Evolutionary conservation across 2,329 filamentous ascomycete species (phyloP).

Genomic region (Bisporella sp.): DNA sequence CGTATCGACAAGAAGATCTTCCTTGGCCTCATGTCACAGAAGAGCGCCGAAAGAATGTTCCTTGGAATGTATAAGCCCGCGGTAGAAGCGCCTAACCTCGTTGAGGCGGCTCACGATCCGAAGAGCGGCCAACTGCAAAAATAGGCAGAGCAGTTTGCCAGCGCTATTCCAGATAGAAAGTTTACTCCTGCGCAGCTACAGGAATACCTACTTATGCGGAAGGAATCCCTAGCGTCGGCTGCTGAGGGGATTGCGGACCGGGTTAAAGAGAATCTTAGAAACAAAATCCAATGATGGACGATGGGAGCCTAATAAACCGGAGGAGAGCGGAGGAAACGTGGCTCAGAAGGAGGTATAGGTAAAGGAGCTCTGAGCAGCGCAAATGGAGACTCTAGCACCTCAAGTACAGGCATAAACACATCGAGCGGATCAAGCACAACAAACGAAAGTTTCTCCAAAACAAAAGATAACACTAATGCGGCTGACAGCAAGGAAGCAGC

Average conservation of each 20-base stretch:
- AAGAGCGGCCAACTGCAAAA: neutral
- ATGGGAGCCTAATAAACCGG: too few species aligned
- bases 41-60: constrained; percentile 40
- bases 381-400: too few species aligned
- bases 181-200: neutral
- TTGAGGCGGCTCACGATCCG: neutral
- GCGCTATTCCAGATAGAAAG: neutral
- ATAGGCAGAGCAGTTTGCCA: neutral
- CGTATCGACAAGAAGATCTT: constrained; percentile 87
- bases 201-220: neutral
- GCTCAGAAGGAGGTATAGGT: too few species aligned
- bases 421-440: too few species aligned
- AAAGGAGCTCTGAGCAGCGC: too few species aligned
- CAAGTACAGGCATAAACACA: too few species aligned
- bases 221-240: neutral
- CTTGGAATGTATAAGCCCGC: constrained; percentile 38
- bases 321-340: too few species aligned
- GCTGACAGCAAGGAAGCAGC: too few species aligned
- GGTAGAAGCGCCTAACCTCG: neutral
- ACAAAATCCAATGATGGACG: too few species aligned
- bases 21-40: constrained; percentile 66
- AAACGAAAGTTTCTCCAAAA: too few species aligned
- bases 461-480: too few species aligned
- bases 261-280: neutral
- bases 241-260: neutral